Conservation (phyloP, 148 eudicot genomes). For the Cornus florida region DNA sequence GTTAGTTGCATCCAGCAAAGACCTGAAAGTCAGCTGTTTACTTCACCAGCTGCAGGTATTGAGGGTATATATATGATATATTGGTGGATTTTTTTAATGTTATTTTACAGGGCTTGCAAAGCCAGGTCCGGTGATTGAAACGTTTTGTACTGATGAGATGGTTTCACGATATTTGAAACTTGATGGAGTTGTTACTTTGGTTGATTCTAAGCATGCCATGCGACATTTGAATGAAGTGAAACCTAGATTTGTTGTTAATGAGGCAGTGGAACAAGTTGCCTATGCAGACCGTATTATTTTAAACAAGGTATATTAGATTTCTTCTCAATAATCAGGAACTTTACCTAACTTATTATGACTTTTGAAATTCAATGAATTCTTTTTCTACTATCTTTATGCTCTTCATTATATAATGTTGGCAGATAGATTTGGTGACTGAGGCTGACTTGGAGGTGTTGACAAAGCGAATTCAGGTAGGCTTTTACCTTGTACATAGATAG, state of each 20-base stretch:
- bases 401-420: too few species aligned
- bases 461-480: slow-evolving; percentile 58
- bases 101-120: slow-evolving; percentile 84
- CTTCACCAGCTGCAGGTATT: background rate
- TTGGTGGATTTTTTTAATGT: background rate
- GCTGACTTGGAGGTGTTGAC: slow-evolving; percentile 59
- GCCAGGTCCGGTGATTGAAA: slow-evolving; percentile 97
- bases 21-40: background rate
- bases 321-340: background rate
- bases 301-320: slow-evolving; percentile 59
- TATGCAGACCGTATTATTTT: slow-evolving; percentile 91
- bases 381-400: too few species aligned
- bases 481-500: background rate
- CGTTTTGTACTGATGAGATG: slow-evolving; percentile 85
- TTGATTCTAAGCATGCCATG: slow-evolving; percentile 82
- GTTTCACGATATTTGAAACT: slow-evolving; percentile 74
- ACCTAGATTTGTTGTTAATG: slow-evolving; percentile 92
- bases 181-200: slow-evolving; percentile 95
- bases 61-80: background rate
- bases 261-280: slow-evolving; percentile 96
- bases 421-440: slow-evolving; percentile 63
- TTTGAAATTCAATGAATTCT: background rate
- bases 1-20: background rate
- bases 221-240: slow-evolving; percentile 81
- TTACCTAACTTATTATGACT: background rate